Evolutionary conservation across 169 alveolate species (phyloP), one percentile per base, ranked within the genome.

Genomic region (Blepharisma undulans): DNA sequence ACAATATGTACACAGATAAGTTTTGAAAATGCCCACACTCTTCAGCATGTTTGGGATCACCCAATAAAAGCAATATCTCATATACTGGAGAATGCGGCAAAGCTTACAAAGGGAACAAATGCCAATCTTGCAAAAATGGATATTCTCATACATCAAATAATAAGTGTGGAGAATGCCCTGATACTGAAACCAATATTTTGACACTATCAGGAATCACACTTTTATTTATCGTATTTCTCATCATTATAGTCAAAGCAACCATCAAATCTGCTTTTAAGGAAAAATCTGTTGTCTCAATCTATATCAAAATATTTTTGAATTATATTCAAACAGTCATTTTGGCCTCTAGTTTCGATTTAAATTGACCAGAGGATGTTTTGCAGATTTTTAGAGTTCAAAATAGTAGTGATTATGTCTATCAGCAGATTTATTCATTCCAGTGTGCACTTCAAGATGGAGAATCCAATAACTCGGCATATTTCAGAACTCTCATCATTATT

Each of bases 261-360:
- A 14, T 71, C 6, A 74, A 72, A 76, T 74, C 92, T 12, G 92
- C 92, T 19, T 74, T 29, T n/a, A 74, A 10, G 66, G 4, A 76
- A 32, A 18, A 25, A 27, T 25, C 76, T 32, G 8, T 14, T 25
- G 32, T 8, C 3, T 87, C 92, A 6, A 76, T 87, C 36, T 87
- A 87, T 30, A 30, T 87, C 7, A 87, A 87, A 76, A 87, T 87
- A 72, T 87, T 87, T 74, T 16, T 32, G n/a, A 87, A 76, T 32
- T 87, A 87, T 32, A 19, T 82, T 10, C 89, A 82, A 33, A 36
- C 60, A 36, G 60, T 36, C 60, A 36, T 36, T 5, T 36, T 36
- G 8, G 60, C 60, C 4, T 36, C 60, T 8, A 36, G 60, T 36
- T 36, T 36, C 60, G 8, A 36, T 4, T 36, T 36, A 36, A 36